Evolutionary conservation across 345 rosid species (phyloP), one percentile per base, ranked within the genome.

Genomic region (Citrus sp.): DNA sequence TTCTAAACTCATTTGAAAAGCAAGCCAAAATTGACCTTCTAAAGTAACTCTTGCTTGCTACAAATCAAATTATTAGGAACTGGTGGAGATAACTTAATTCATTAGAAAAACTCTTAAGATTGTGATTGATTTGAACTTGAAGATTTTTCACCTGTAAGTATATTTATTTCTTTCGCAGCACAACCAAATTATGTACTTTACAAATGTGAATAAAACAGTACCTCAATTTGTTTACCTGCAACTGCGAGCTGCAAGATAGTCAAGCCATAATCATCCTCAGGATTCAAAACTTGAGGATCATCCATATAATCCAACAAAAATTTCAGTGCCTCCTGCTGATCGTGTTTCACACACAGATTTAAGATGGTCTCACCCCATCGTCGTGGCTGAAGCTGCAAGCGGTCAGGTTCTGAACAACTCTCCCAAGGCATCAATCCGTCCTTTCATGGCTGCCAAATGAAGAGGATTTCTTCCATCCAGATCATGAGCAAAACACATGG

Each of bases 171-270:
- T 22, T 71, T 1, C 16, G 1, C 4, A 6, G 18, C 13, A 49
- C 6, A 13, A 9, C 13, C 54, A 12, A 12, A 38, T 38, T 38
- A 38, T 38, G 42, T 8, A 38, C 42, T 7, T 6, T 7, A 37
- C 9, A 38, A 7, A 8, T 38, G 42, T 38, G 10, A 38, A 9
- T 38, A 9, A 38, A 38, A 73, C 30, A 46, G 1, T 73, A 67
- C 82, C 82, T 79, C 37, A 21, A 58, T 28, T 40, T 73, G 67
- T 30, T 65, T 58, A 6, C n/a, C 24, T 18, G 56, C 49, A 38
- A 73, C 78, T 22, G 73, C 72, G 21, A 34, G 16, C 27, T 79
- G 73, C 46, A 79, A 32, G 64, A 73, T 7, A 8, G 72, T 65
- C 35, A 49, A 21, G 58, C 77, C 73, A 54, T 65, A 28, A 65